phyloP scores from a whole-genome alignment of 2,329 filamentous ascomycete species.

The Colletotrichum agaves region DNA sequence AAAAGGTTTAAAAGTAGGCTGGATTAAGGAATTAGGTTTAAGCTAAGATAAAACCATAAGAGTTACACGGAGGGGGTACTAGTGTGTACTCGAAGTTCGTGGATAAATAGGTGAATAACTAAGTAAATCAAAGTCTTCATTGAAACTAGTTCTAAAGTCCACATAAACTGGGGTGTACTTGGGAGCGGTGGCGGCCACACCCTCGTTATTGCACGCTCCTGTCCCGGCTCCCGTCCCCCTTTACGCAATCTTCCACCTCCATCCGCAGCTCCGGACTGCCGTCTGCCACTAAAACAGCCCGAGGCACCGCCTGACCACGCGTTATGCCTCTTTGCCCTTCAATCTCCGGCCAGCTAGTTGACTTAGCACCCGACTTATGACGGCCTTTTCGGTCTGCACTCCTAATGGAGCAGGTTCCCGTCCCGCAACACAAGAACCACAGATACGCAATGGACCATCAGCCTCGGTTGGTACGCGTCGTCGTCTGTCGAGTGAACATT shows the following conservation, averaged over 20 bases:
- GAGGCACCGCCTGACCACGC: background rate
- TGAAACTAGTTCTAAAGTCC: too few relatives aligned
- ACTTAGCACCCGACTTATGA: background rate
- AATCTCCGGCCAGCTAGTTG: constrained; percentile 19
- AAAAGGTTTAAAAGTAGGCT: too few relatives aligned
- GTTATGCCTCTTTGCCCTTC: constrained; percentile 14
- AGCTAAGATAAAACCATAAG: too few relatives aligned
- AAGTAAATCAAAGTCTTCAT: too few relatives aligned
- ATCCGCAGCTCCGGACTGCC: constrained; percentile 1
- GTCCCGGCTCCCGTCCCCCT: background rate
- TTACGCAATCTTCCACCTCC: background rate
- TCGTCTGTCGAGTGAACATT: background rate
- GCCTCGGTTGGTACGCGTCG: background rate
- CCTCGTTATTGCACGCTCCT: background rate
- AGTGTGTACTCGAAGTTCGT: too few relatives aligned
- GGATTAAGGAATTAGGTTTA: too few relatives aligned
- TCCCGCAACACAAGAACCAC: background rate
- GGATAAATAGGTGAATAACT: too few relatives aligned
- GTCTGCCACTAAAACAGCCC: constrained; percentile 15
- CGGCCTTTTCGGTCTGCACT: constrained; percentile 1
- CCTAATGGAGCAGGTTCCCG: constrained; percentile 19
- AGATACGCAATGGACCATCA: constrained; percentile 2
- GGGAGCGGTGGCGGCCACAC: too few relatives aligned
- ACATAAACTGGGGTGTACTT: too few relatives aligned
- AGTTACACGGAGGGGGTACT: too few relatives aligned